Percentiles rank a stretch among this genome's conserved stretches.
phyloP scores from a whole-genome alignment of 495 filamentous ascomycete species.

The Cudoniella acicularis region DNA sequence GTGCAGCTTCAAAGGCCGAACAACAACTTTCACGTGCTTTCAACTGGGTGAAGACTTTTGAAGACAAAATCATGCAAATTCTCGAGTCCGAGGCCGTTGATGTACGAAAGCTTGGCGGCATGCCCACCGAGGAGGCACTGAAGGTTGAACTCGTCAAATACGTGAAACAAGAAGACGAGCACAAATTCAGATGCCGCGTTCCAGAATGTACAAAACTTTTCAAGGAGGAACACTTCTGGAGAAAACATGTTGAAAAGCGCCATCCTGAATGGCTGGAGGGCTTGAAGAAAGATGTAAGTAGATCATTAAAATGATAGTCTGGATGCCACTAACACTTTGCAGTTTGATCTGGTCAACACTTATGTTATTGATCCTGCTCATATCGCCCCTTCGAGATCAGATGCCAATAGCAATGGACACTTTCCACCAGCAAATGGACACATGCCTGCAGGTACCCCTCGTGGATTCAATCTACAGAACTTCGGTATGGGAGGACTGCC shows the following conservation, averaged over 20 bases:
- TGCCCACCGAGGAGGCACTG: slow-evolving; percentile 76
- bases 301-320: slow-evolving; percentile 9
- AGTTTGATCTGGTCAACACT: slow-evolving; percentile 85
- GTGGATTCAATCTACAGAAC: slow-evolving; percentile 82
- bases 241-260: slow-evolving; percentile 95
- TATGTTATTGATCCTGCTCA: slow-evolving; percentile 93
- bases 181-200: slow-evolving; percentile 94
- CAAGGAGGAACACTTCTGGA: slow-evolving; percentile 95
- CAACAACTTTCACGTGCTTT: slow-evolving; percentile 90
- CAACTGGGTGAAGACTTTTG: slow-evolving; percentile 99
- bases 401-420: slow-evolving; percentile 97
- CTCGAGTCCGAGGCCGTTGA: slow-evolving; percentile 87
- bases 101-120: slow-evolving; percentile 83
- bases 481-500: slow-evolving; percentile 55
- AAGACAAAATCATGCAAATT: slow-evolving; percentile 91
- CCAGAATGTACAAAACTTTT: slow-evolving; percentile 95
- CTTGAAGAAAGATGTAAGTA: slow-evolving; percentile 76
- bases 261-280: slow-evolving; percentile 83
- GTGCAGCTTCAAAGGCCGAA: slow-evolving; percentile 65
- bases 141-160: slow-evolving; percentile 82
- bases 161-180: slow-evolving; percentile 95
- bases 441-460: slow-evolving; percentile 76
- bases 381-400: slow-evolving; percentile 85
- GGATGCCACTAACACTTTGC: slow-evolving; percentile 17
- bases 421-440: slow-evolving; percentile 76